phyloP scores from a whole-genome alignment of 176 grass and related monocot genomes.

The Rhynchospora breviuscula region DNA sequence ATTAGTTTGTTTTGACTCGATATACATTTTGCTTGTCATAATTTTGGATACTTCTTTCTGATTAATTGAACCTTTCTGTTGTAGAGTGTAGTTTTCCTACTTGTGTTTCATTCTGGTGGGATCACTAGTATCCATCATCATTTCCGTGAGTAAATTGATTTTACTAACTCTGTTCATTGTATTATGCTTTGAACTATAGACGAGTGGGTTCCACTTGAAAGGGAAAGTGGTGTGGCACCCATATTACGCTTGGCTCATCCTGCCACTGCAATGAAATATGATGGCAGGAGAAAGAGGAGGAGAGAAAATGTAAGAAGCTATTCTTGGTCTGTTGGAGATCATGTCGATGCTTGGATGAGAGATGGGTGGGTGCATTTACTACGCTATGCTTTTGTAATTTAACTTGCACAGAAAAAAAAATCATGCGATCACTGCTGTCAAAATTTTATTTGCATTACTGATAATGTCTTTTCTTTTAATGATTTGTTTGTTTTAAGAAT shows the following conservation, averaged over 20 bases:
- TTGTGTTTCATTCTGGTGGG: neutral
- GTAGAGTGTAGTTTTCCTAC: neutral
- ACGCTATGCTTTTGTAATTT: neutral
- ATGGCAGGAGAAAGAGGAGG: slow-evolving; percentile 34
- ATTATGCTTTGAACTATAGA: neutral
- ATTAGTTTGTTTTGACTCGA: neutral
- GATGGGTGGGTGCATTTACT: slow-evolving; percentile 27
- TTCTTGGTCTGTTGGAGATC: slow-evolving; percentile 37
- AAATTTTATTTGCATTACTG: neutral
- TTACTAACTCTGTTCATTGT: slow-evolving; percentile 1
- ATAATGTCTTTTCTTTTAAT: neutral
- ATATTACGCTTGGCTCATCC: slow-evolving; percentile 31
- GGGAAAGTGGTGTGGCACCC: slow-evolving; percentile 17
- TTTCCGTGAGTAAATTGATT: neutral
- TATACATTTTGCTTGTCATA: neutral
- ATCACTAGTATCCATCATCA: neutral
- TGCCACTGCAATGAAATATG: slow-evolving; percentile 12
- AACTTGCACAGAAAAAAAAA: neutral
- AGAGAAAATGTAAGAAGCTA: slow-evolving; percentile 30
- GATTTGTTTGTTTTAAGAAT: neutral
- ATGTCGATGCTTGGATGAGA: slow-evolving; percentile 37
- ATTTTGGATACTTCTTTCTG: neutral
- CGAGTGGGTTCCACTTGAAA: slow-evolving; percentile 33
- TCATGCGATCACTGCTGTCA: neutral
- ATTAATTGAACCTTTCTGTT: neutral